A percentile compares a stretch with the other conserved stretches of the same genome.
Conservation (phyloP, 108 stramenopile species). For the Schizochytrium sp. region DNA sequence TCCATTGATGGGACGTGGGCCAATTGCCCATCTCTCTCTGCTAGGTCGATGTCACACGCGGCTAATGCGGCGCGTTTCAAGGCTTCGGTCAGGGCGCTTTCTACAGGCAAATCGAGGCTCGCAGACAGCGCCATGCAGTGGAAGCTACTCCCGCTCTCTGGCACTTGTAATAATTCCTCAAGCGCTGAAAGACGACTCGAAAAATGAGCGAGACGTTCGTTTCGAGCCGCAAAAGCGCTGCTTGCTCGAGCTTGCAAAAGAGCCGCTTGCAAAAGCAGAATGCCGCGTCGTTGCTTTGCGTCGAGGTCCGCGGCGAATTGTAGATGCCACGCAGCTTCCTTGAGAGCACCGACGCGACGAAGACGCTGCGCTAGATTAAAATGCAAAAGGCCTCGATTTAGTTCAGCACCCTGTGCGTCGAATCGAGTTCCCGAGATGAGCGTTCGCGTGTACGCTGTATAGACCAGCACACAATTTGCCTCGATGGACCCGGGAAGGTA, state of each 20-base stretch:
- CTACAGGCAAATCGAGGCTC: not conserved
- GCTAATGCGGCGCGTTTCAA: not conserved
- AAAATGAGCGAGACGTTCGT: not conserved
- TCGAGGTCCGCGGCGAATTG: not conserved
- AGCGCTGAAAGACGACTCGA: not conserved
- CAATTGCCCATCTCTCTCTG: not conserved
- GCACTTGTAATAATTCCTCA: not conserved
- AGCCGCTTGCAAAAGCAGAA: not conserved
- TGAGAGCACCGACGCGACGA: not conserved
- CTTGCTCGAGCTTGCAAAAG: not conserved
- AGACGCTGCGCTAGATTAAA: not conserved
- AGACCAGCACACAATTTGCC: not conserved
- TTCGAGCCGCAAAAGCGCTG: not conserved
- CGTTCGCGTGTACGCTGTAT: not conserved
- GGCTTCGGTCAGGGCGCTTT: not conserved
- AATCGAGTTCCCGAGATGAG: not conserved
- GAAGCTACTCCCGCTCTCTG: not conserved
- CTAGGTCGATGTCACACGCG: not conserved
- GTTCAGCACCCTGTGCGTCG: not conserved
- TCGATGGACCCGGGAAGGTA: not conserved
- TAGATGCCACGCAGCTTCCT: not conserved
- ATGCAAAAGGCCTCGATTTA: not conserved
- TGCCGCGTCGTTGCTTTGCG: not conserved
- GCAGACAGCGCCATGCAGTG: not conserved
- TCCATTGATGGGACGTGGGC: not conserved